These are phyloP conservation scores for Tetragonia tetragonoides DNA, from an alignment of 148 eudicot genomes.

Conservation along the genomic window DNA sequence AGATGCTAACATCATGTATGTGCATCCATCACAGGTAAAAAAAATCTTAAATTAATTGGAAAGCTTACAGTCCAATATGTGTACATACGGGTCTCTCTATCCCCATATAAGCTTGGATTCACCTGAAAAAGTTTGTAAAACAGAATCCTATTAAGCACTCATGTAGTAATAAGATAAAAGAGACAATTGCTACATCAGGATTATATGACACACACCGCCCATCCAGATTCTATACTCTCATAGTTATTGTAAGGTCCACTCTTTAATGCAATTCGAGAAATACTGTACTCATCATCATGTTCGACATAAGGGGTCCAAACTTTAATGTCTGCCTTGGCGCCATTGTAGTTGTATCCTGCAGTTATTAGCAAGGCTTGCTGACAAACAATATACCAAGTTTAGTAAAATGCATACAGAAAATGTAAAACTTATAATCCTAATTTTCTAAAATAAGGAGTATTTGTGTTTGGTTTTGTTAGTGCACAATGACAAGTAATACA, in stretches of 20 bases:
- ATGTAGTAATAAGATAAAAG: background rate
- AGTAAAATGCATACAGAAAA: background rate
- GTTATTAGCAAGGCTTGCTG: conserved; percentile 19
- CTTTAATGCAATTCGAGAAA: conserved; percentile 27
- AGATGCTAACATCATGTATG: no score
- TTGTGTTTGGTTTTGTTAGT: background rate
- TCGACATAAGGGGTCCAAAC: conserved; percentile 27
- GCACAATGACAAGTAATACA: no score
- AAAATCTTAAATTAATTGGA: background rate
- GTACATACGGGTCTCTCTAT: conserved; percentile 27
- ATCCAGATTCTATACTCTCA: conserved; percentile 32
- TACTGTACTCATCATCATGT: conserved; percentile 33
- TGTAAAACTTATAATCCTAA: background rate
- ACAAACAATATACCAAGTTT: background rate
- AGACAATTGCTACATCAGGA: background rate
- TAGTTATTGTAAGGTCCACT: conserved; percentile 19
- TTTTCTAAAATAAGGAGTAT: background rate
- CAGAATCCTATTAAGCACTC: background rate
- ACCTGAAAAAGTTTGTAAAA: conserved; percentile 16
- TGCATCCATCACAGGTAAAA: background rate
- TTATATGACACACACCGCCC: conserved; percentile 18
- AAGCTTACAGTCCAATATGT: conserved; percentile 5
- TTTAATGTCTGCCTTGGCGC: conserved; percentile 30
- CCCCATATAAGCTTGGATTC: conserved; percentile 32
- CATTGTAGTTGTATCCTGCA: conserved; percentile 23